Conservation (phyloP, 164 flowering plant species). For the Nelumbo lutea region DNA sequence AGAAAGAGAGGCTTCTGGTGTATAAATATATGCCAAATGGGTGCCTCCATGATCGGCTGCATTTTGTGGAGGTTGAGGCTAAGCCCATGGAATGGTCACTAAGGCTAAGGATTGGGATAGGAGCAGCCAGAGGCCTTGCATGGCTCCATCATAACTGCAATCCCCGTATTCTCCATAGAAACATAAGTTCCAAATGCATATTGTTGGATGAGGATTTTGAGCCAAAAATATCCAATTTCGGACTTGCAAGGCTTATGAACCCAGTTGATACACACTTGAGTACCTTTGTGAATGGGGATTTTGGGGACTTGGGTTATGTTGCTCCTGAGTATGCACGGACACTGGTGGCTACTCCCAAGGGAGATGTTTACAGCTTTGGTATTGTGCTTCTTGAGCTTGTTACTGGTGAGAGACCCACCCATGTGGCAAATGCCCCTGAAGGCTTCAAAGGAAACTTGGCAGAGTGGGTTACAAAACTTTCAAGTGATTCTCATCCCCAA, state of each 20-base stretch:
- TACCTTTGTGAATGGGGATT: conserved; percentile 21
- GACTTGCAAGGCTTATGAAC: conserved; percentile 25
- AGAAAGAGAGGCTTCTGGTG: conserved; percentile 32
- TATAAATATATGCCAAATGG: conserved; percentile 33
- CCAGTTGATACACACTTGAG: conserved; percentile 14
- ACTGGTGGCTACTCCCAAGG: conserved; percentile 23
- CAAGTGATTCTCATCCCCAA: conserved; percentile 11
- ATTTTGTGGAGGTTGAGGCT: conserved; percentile 6
- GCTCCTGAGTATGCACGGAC: conserved; percentile 25
- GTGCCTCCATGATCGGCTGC: conserved; percentile 23
- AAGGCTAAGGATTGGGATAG: conserved; percentile 17
- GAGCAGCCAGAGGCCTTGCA: conserved; percentile 23
- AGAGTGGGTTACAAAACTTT: conserved; percentile 16
- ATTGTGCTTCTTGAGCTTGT: conserved; percentile 22
- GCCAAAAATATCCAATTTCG: conserved; percentile 23
- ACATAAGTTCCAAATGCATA: conserved; percentile 24
- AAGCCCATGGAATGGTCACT: conserved; percentile 18
- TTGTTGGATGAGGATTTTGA: conserved; percentile 20
- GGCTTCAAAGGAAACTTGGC: conserved; percentile 22
- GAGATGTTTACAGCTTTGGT: conserved; percentile 26
- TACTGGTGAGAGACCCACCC: conserved; percentile 18
- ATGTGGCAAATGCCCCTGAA: conserved; percentile 17
- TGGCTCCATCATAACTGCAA: conserved; percentile 27
- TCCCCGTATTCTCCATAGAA: conserved; percentile 18
- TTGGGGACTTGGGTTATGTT: conserved; percentile 24